Percentiles rank a stretch among this genome's conserved stretches.
phyloP scores from a whole-genome alignment of 805 yeast species.

The Suhomyces emberorum region DNA sequence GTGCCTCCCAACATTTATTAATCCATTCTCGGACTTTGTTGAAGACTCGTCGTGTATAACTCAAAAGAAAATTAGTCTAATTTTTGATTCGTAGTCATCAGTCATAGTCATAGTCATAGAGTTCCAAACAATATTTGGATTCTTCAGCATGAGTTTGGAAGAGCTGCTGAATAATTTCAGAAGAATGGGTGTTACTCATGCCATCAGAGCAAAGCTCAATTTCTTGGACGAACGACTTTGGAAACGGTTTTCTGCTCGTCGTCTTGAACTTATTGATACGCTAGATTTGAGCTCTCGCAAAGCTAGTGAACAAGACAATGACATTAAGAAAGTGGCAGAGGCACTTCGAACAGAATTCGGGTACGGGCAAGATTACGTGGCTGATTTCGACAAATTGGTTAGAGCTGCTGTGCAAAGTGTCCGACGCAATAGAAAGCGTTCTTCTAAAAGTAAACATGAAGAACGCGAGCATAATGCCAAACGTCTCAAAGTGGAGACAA shows the following conservation, averaged over 20 bases:
- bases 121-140: not conserved
- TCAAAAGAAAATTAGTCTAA: no score
- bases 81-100: slow-evolving; percentile 12
- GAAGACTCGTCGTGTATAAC: no score
- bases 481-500: not conserved
- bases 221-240: slow-evolving; percentile 81
- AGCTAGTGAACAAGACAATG: slow-evolving; percentile 90
- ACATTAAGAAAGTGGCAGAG: slow-evolving; percentile 74
- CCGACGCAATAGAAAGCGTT: slow-evolving; percentile 78
- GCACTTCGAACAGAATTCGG: slow-evolving; percentile 75
- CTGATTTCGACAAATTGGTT: slow-evolving; percentile 85
- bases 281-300: slow-evolving; percentile 61
- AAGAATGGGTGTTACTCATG: slow-evolving; percentile 52
- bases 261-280: slow-evolving; percentile 84
- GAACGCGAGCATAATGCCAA: slow-evolving; percentile 8
- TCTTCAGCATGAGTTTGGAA: not conserved
- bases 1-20: no score
- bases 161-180: slow-evolving; percentile 9
- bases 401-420: slow-evolving; percentile 93
- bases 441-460: slow-evolving; percentile 27
- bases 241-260: slow-evolving; percentile 87
- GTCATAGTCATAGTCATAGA: slow-evolving; percentile 2
- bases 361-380: slow-evolving; percentile 52
- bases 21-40: no score
- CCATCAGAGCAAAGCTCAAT: slow-evolving; percentile 58